Evolutionary conservation across 116 monocot species (phyloP).

Genomic region (Dioscorea cayenensis): DNA sequence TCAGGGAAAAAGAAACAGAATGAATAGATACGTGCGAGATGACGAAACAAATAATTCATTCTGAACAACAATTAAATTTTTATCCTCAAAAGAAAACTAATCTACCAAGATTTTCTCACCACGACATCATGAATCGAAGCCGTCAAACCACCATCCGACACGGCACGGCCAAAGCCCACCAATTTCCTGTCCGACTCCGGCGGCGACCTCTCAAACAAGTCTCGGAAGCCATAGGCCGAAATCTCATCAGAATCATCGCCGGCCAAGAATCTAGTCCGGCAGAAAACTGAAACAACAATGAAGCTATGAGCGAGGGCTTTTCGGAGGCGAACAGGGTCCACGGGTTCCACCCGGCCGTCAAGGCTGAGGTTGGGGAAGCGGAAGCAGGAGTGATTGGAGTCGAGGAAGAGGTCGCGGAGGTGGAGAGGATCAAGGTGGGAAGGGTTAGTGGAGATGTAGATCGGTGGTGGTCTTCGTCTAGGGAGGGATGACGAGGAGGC

Average conservation of each 20-base stretch:
- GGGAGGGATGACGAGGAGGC: slow-evolving; percentile 5
- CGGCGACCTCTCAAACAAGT: slow-evolving; percentile 31
- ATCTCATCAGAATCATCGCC: neutral
- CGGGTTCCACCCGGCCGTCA: slow-evolving; percentile 38
- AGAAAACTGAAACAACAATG: slow-evolving; percentile 73
- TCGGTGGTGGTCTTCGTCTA: slow-evolving; percentile 32
- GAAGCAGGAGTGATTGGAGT: slow-evolving; percentile 56
- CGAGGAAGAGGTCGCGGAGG: slow-evolving; percentile 53
- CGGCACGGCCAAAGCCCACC: slow-evolving; percentile 80
- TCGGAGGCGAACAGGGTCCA: slow-evolving; percentile 47
- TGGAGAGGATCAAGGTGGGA: slow-evolving; percentile 44
- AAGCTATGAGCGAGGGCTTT: slow-evolving; percentile 54
- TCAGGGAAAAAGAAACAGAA: too few relatives aligned
- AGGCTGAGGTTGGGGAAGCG: slow-evolving; percentile 38
- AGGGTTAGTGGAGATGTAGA: slow-evolving; percentile 56
- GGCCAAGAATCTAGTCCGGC: slow-evolving; percentile 21
- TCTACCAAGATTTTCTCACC: slow-evolving; percentile 28
- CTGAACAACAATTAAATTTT: neutral
- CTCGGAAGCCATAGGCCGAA: slow-evolving; percentile 27
- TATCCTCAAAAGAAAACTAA: neutral
- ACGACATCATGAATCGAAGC: slow-evolving; percentile 94
- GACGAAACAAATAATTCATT: too few relatives aligned
- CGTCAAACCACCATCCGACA: slow-evolving; percentile 71
- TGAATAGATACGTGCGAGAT: too few relatives aligned
- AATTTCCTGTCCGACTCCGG: slow-evolving; percentile 23